phyloP scores from a whole-genome alignment of 1,284 basidiomycete genomes.

The Melampsora americana region DNA sequence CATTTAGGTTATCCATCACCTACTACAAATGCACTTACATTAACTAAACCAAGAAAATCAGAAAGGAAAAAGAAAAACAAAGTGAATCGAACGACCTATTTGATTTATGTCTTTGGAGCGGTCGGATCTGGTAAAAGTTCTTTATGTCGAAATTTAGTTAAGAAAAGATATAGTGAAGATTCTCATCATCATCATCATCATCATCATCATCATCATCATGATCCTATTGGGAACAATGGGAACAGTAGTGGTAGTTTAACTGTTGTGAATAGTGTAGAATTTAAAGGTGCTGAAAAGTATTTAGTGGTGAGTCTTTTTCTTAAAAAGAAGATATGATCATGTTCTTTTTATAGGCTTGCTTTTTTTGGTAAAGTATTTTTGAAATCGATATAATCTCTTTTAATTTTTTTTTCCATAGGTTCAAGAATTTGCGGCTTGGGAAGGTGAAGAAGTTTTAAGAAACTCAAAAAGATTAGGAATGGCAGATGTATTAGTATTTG shows the following conservation, averaged over 20 bases:
- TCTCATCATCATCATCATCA: not conserved
- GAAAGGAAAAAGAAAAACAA: slow-evolving; percentile 78
- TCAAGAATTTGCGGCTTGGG: slow-evolving; percentile 94
- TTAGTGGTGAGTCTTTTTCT: slow-evolving; percentile 68
- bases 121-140: slow-evolving; percentile 94
- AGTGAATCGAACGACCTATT: slow-evolving; percentile 80
- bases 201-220: no score
- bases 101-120: slow-evolving; percentile 89
- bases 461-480: slow-evolving; percentile 85
- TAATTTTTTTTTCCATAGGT: slow-evolving; percentile 62
- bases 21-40: slow-evolving; percentile 54
- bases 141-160: slow-evolving; percentile 76
- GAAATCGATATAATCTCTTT: slow-evolving; percentile 35
- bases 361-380: not conserved
- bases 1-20: slow-evolving; percentile 76
- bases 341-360: not conserved
- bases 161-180: slow-evolving; percentile 51
- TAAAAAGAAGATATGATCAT: not conserved
- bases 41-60: slow-evolving; percentile 64
- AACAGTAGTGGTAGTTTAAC: slow-evolving; percentile 55
- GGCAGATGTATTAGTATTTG: slow-evolving; percentile 90
- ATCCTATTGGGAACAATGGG: no score
- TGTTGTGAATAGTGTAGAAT: slow-evolving; percentile 92
- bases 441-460: slow-evolving; percentile 84
- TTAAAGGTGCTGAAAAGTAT: slow-evolving; percentile 91